Evolutionary conservation across 805 yeast genomes (phyloP), one percentile per base, ranked within the genome.

Genomic region (Yarrowia alimentaria): DNA sequence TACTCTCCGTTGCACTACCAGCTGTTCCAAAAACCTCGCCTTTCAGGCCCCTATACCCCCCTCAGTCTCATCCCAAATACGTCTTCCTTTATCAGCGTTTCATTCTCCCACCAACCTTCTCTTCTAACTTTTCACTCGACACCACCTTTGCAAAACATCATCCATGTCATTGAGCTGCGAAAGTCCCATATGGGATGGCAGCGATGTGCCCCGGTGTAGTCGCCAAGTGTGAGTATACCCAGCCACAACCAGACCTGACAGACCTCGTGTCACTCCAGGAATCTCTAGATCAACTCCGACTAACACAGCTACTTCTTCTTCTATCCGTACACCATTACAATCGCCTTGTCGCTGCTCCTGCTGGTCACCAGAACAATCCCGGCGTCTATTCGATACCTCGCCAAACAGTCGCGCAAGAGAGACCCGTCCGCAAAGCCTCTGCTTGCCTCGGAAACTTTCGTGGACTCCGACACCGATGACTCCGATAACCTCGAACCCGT

Each of bases 161-260:
- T 14, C 20, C 21, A 43, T 43, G 50, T 31, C 50, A 43, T 43
- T 43, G 50, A 30, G 37, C 50, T 43, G 50, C 37, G 50, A 43
- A 16, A 30, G 37, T 31, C 50, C 50, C 50, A 22, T 43, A n/a
- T 43, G 50, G 50, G 50, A 43, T 43, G 50, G 50, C 35, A 31
- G 37, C 37, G 37, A 43, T n/a, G 50, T 43, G 28, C 50, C 50
- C 11, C 29, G 35, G 37, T 43, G 50, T 31, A 21, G 22, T 17
- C 35, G 50, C 4, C 50, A 43, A 18, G 16, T 43, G 50, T 43
- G 50, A 43, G 50, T 43, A 14, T 16, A 30, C 10, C 13, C 17
- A 28, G 10, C 18, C 31, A 17, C 13, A 30, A 17, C n/a, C 10
- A 8, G 12, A 14, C n/a, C 6, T n/a, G n/a, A n/a, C n/a, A n/a